Conservation (phyloP, 371 early-diverging fungal species). For the Mortierella sp. region DNA sequence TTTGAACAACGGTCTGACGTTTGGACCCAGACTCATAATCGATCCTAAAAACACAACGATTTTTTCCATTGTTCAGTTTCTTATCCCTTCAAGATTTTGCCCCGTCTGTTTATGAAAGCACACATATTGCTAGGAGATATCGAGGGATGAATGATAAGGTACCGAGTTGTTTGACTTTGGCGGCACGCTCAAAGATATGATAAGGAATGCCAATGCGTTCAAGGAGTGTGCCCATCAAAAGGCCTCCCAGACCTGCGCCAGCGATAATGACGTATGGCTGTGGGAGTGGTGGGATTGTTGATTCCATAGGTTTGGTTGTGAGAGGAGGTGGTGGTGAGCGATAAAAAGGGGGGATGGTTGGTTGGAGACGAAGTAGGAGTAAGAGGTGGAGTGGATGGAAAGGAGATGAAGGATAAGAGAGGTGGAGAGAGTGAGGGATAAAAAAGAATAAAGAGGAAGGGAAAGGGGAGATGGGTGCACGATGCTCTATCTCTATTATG, state of each 20-base stretch:
- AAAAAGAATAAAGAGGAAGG: not conserved
- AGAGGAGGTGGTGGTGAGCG: not conserved
- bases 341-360: not conserved
- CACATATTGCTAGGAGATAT: too few species aligned
- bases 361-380: not conserved
- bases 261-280: slow-evolving; percentile 2
- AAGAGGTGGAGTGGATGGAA: not conserved
- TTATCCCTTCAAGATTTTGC: too few species aligned
- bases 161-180: slow-evolving; percentile 17
- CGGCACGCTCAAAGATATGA: slow-evolving; percentile 22
- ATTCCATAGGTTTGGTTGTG: not conserved
- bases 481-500: too few species aligned
- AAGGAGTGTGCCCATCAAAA: slow-evolving; percentile 17
- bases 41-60: not conserved
- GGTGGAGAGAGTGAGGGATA: not conserved
- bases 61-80: too few species aligned
- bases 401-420: not conserved
- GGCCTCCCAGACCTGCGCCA: slow-evolving; percentile 22
- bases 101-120: too few species aligned
- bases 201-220: slow-evolving; percentile 24
- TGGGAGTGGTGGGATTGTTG: not conserved
- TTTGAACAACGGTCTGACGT: not conserved
- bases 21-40: not conserved
- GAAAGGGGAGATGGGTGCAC: not conserved
- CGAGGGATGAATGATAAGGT: not conserved